Evolutionary conservation across 2,329 filamentous ascomycete species (phyloP).

Genomic region (Venturia pyrina): DNA sequence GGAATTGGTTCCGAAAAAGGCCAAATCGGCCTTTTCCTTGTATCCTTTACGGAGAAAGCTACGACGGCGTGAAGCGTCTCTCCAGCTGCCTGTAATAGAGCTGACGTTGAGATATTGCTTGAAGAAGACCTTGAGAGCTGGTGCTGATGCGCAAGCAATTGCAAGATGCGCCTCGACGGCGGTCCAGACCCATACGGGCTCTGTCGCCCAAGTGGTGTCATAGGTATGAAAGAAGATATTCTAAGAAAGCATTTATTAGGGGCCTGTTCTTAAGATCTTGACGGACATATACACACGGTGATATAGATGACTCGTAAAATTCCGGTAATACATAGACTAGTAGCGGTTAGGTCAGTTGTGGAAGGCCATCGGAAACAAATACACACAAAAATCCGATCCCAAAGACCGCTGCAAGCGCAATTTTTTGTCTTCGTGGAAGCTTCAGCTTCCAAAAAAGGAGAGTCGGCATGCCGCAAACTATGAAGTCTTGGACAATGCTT

Average conservation of each 20-base stretch:
- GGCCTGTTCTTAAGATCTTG: constrained; percentile 23
- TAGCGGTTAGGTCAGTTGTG: not conserved
- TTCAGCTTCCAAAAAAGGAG: constrained; percentile 36
- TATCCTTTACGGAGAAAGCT: not conserved
- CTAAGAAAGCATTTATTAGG: constrained; percentile 19
- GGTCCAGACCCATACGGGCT: constrained; percentile 31
- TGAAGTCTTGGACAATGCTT: constrained; percentile 30
- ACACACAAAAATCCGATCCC: constrained; percentile 33
- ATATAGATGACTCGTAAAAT: constrained; percentile 7
- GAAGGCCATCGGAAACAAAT: not conserved
- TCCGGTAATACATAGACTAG: constrained; percentile 9
- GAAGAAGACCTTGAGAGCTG: constrained; percentile 35
- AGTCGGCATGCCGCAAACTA: constrained; percentile 32
- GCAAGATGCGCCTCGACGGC: constrained; percentile 31
- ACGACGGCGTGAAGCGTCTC: not conserved
- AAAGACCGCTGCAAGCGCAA: constrained; percentile 35
- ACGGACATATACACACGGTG: constrained; percentile 24
- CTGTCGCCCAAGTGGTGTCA: constrained; percentile 32
- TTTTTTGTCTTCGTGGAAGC: constrained; percentile 33
- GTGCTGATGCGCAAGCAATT: constrained; percentile 33
- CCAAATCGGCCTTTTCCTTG: not conserved
- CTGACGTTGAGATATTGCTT: constrained; percentile 25
- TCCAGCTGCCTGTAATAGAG: constrained; percentile 1
- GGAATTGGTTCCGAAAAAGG: not conserved
- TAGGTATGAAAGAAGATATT: constrained; percentile 25